Evolutionary conservation across 768 basidiomycete genomes (phyloP), one percentile per base, ranked within the genome.

Genomic region (Cyclocybe aegerita): DNA sequence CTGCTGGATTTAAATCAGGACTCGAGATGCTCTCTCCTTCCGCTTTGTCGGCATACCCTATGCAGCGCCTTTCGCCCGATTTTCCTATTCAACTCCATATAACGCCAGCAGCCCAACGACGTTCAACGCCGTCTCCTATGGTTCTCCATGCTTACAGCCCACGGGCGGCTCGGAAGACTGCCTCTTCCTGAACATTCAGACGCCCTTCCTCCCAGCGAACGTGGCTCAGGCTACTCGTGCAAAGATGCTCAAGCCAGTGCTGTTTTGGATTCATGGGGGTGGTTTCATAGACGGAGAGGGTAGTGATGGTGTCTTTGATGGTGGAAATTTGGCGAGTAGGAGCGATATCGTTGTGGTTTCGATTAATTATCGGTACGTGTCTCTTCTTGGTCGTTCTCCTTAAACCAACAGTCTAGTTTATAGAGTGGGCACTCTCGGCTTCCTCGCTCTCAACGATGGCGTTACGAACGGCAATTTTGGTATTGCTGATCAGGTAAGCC

Each of bases 181-280:
- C 46, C 68, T 78, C 2, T 77, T 75, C 62, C 61, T 80, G 33
- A 78, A 78, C 56, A 60, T 78, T 9, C 77, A 70, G 53, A 78
- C 76, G 6, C 71, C 75, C 1, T 66, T 66, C 50, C 60, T 71
- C 1, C 70, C 70, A 6, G 48, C 43, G 8, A 42, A 55, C 31
- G 29, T 52, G 3, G 48, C 10, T 0, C 54, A 55, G 30, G 52
- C 59, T 2, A 23, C 23, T 23, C 23, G 23, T 23, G 23, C 23
- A 0, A 60, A 53, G 23, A 53, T 49, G 11, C 46, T 67, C 17
- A 76, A 72, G 44, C 72, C 78, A 0, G 76, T 77, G 14, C 66
- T 78, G 66, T 72, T 80, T 58, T 78, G 71, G 73, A 79, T 80
- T 31, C 76, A 80, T 39, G 77, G 78, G 3, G 77, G 77, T 2